phyloP scores from a whole-genome alignment of 805 yeast genomes.

The Kodamaea leandrae region DNA sequence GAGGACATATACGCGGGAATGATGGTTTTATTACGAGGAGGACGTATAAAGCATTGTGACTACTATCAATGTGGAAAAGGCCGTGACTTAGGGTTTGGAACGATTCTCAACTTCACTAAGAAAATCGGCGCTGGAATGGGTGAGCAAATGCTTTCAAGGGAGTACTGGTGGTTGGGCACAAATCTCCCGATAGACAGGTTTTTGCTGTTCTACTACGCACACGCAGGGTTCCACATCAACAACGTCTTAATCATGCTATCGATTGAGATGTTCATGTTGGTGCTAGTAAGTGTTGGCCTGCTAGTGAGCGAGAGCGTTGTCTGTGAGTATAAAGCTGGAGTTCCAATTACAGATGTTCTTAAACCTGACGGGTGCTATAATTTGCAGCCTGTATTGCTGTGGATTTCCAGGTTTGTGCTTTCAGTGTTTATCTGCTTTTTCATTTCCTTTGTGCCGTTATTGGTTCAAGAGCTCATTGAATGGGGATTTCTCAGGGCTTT shows the following conservation, averaged over 20 bases:
- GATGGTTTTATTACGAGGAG: slow-evolving; percentile 85
- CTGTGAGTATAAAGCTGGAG: slow-evolving; percentile 64
- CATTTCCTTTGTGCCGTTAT: slow-evolving; percentile 83
- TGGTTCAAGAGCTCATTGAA: slow-evolving; percentile 85
- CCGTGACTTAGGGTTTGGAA: slow-evolving; percentile 89
- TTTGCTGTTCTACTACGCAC: slow-evolving; percentile 92
- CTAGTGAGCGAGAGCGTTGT: slow-evolving; percentile 66
- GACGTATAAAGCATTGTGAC: slow-evolving; percentile 92
- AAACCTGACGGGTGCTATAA: slow-evolving; percentile 83
- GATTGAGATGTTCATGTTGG: slow-evolving; percentile 80
- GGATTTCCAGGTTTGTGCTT: slow-evolving; percentile 86
- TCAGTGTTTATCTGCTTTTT: slow-evolving; percentile 92
- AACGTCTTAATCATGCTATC: slow-evolving; percentile 85
- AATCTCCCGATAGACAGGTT: slow-evolving; percentile 86
- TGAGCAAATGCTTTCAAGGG: slow-evolving; percentile 88
- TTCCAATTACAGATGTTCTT: slow-evolving; percentile 71
- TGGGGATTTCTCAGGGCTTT: slow-evolving; percentile 77
- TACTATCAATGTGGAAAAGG: slow-evolving; percentile 97
- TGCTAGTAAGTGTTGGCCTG: slow-evolving; percentile 76
- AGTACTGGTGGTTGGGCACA: slow-evolving; percentile 87
- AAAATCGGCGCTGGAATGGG: slow-evolving; percentile 99
- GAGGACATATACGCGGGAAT: slow-evolving; percentile 97
- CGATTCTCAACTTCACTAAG: slow-evolving; percentile 88
- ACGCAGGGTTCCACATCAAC: slow-evolving; percentile 93
- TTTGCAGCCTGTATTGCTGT: slow-evolving; percentile 77